Conservation (phyloP, 169 alveolate species). For the Ichthyophthirius multifiliis region DNA sequence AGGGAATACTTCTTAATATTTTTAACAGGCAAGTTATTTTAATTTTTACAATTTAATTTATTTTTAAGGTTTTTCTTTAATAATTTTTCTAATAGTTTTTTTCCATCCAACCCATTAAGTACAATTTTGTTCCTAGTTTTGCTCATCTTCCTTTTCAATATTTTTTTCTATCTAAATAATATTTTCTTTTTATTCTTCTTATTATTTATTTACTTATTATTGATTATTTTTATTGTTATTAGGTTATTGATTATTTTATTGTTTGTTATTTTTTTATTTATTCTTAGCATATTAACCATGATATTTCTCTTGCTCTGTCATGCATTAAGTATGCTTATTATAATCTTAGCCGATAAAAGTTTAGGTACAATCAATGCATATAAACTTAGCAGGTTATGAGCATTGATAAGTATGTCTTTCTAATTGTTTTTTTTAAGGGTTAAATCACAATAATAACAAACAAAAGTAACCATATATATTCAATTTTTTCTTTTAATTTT, state of each 20-base stretch:
- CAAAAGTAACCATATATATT: slow-evolving; percentile 14
- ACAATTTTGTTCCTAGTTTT: neutral
- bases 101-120: slow-evolving; percentile 3
- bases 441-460: neutral
- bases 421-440: slow-evolving; percentile 3
- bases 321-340: neutral
- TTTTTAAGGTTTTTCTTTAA: neutral
- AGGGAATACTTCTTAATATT: neutral
- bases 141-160: neutral
- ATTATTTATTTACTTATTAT: neutral
- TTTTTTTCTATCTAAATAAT: neutral
- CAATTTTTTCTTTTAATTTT: neutral
- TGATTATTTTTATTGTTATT: neutral
- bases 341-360: neutral
- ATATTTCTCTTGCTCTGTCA: slow-evolving; percentile 16
- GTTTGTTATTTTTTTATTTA: neutral
- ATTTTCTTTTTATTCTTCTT: neutral
- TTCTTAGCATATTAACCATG: neutral
- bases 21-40: neutral
- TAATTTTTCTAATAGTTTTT: slow-evolving; percentile 6
- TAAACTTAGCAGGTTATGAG: neutral
- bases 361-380: slow-evolving; percentile 1
- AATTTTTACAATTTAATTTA: neutral
- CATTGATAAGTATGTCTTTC: neutral
- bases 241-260: neutral